phyloP scores from a whole-genome alignment of 2,329 filamentous ascomycete species.

The Aspergillus sp. region DNA sequence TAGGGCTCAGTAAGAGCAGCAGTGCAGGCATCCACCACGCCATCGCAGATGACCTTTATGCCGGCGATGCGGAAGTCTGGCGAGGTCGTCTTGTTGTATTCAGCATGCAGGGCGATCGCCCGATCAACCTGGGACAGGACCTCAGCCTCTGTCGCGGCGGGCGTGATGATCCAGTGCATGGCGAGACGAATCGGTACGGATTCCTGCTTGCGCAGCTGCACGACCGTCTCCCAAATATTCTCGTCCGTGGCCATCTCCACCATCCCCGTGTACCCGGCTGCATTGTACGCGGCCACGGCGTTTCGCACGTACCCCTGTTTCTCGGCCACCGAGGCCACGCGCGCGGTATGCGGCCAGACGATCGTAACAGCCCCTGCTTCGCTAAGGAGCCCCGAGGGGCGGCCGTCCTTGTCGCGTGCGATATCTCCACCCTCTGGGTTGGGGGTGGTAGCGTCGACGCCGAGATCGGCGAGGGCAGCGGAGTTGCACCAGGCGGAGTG shows the following conservation, averaged over 20 bases:
- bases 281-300: constrained; percentile 45
- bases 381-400: constrained; percentile 45
- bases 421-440: constrained; percentile 49
- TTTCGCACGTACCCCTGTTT: constrained; percentile 42
- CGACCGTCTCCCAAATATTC: constrained; percentile 45
- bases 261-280: constrained; percentile 48
- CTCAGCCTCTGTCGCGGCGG: constrained; percentile 36
- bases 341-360: constrained; percentile 49
- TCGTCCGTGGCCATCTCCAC: constrained; percentile 55
- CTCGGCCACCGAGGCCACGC: constrained; percentile 42
- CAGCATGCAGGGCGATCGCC: constrained; percentile 41
- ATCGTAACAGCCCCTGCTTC: constrained; percentile 47
- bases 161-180: constrained; percentile 50
- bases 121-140: constrained; percentile 47
- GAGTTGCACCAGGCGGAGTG: constrained; percentile 53
- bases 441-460: constrained; percentile 34
- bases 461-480: constrained; percentile 47
- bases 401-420: constrained; percentile 42
- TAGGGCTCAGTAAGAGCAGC: constrained; percentile 31
- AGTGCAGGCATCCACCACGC: constrained; percentile 49
- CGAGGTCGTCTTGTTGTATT: constrained; percentile 41
- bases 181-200: constrained; percentile 43
- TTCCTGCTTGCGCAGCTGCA: constrained; percentile 31
- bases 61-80: constrained; percentile 48
- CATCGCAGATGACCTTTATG: constrained; percentile 53